Percentiles rank a stretch among this genome's conserved stretches.
Conservation (phyloP, 768 basidiomycete species). For the Termitomyces sp. region DNA sequence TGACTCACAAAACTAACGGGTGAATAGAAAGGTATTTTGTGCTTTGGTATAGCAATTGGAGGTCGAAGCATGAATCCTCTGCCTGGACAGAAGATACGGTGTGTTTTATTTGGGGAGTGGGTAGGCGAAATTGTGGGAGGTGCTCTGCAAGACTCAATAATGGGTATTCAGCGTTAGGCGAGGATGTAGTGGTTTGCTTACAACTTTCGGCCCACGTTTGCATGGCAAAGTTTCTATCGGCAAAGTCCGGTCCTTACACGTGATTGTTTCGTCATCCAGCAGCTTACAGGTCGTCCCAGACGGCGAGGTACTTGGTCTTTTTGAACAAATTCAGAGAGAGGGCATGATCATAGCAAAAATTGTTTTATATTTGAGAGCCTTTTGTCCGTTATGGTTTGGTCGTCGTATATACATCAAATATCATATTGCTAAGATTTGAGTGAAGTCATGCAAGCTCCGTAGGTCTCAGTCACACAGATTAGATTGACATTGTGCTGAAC, state of each 20-base stretch:
- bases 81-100: constrained; percentile 58
- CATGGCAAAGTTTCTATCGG: constrained; percentile 12
- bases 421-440: too few relatives aligned
- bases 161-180: neutral
- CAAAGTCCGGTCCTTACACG: constrained; percentile 6
- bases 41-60: constrained; percentile 67
- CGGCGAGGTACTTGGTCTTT: too few relatives aligned
- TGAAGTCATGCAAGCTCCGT: too few relatives aligned
- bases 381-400: too few relatives aligned
- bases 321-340: too few relatives aligned
- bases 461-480: too few relatives aligned
- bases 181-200: constrained; percentile 22
- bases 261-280: neutral
- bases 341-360: too few relatives aligned
- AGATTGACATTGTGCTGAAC: too few relatives aligned
- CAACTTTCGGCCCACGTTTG: constrained; percentile 15
- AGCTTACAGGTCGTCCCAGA: too few relatives aligned
- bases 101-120: constrained; percentile 32
- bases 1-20: constrained; percentile 47
- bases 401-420: too few relatives aligned
- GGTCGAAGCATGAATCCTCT: constrained; percentile 94
- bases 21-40: constrained; percentile 50
- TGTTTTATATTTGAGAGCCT: too few relatives aligned
- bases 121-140: constrained; percentile 61
- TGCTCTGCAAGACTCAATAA: constrained; percentile 8